Evolutionary conservation across 2,329 filamentous ascomycete genomes (phyloP), one percentile per base, ranked within the genome.

Genomic region (Gliomastix tumulicola): DNA sequence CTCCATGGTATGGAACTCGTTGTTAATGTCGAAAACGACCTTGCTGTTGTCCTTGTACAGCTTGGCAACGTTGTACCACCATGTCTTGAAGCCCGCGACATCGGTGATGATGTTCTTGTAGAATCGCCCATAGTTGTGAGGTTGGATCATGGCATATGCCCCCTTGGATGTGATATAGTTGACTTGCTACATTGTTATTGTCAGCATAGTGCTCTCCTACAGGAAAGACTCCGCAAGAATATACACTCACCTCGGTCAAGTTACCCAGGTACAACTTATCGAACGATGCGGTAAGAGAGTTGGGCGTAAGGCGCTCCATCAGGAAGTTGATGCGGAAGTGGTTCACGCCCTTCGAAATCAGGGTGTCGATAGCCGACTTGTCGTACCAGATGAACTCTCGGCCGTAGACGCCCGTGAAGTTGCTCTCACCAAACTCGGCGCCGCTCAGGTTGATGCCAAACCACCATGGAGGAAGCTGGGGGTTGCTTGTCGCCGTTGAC

Each of bases 11-110:
- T 82, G 64, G 55, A 76, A 80, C 62, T 82, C 77, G 55, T 82
- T 82, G 68, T 80, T 80, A 43, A 73, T 79, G 56, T 80, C 75
- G 42, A 79, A 80, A 49, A 81, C 66, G 49, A 81, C 76, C 25
- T 25, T 63, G 34, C 58, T 47, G 56, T 81, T 75, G 50, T 52
- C 49, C 42, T 60, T 63, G 53, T 78, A 80, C 32, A 63, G 56
- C 9, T 55, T 57, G 7, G 76, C 77, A 10, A 80, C 49, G 34
- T 66, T 76, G 30, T 55, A 59, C 72, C 75, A 81, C 59, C 69
- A 82, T n/a, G 25, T 28, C 7, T 16, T 16, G 25, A 28, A 28
- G 17, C 25, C 25, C 17, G 25, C 17, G 13, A 28, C 25, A 10
- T 28, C 25, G 17, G 25, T 28, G 25, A 28, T 28, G 25, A 28